Percentiles rank a stretch among this genome's conserved stretches.
These are phyloP conservation scores for Sphagnum magellanicum DNA, from an alignment of 228 moss, liverwort and hornwort genomes.

Conservation along the genomic window DNA sequence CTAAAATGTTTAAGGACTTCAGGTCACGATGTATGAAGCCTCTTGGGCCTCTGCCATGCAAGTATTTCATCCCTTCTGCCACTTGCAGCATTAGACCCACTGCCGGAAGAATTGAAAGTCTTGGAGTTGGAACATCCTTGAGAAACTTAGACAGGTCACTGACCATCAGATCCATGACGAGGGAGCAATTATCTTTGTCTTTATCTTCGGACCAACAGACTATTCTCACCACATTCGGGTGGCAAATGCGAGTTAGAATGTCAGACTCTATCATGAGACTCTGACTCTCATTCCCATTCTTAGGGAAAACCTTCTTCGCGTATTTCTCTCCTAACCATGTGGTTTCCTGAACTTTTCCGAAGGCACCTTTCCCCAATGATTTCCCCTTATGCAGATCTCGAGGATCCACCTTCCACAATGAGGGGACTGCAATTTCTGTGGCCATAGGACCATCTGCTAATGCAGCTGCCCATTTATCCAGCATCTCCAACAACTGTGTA, in stretches of 20 bases:
- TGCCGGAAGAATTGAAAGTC: background rate
- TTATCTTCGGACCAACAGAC: background rate
- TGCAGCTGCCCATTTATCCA: background rate
- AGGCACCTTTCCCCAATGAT: background rate
- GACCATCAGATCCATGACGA: constrained; percentile 8
- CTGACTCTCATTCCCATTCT: background rate
- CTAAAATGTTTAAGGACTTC: constrained; percentile 4
- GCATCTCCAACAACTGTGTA: background rate
- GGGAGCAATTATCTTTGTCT: background rate
- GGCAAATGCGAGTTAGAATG: background rate
- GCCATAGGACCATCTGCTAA: no score
- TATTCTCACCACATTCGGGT: constrained; percentile 1
- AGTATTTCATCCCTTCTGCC: constrained; percentile 2
- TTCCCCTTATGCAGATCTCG: background rate
- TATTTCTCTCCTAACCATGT: constrained; percentile 1
- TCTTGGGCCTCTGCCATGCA: background rate
- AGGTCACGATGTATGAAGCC: constrained; percentile 4
- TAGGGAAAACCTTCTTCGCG: constrained; percentile 1
- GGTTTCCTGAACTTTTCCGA: background rate
- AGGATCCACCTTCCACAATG: background rate
- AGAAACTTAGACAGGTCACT: background rate
- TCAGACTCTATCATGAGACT: background rate
- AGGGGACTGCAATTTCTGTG: no score
- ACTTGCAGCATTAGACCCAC: constrained; percentile 5
- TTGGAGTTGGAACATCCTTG: background rate